Percentiles rank a stretch among this genome's conserved stretches.
phyloP scores from a whole-genome alignment of 2,329 filamentous ascomycete species.

The Rosellinia necatrix region DNA sequence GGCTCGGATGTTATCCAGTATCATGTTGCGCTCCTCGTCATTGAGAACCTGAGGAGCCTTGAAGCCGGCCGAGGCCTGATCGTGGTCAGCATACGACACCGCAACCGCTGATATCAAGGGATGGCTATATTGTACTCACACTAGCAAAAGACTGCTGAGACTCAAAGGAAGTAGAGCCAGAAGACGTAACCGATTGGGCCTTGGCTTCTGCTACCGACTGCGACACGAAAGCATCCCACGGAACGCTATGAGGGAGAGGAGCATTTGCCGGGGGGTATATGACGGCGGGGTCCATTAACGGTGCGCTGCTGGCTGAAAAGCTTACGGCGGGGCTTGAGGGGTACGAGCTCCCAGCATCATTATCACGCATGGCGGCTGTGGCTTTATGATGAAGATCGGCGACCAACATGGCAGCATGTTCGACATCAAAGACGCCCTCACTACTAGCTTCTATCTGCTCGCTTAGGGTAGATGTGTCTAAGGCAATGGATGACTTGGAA shows the following conservation, averaged over 20 bases:
- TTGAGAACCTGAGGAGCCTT: slow-evolving; percentile 78
- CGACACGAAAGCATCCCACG: slow-evolving; percentile 88
- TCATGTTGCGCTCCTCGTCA: slow-evolving; percentile 83
- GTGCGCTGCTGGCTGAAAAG: slow-evolving; percentile 72
- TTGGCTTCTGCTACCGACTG: slow-evolving; percentile 72
- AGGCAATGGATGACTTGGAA: slow-evolving; percentile 76
- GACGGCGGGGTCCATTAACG: slow-evolving; percentile 77
- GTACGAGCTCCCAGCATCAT: slow-evolving; percentile 54
- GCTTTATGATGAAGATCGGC: slow-evolving; percentile 97
- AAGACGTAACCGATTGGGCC: slow-evolving; percentile 73
- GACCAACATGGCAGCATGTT: slow-evolving; percentile 98
- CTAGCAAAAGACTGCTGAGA: slow-evolving; percentile 67
- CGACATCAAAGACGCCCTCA: slow-evolving; percentile 91
- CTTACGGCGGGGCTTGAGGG: slow-evolving; percentile 65
- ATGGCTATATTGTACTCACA: slow-evolving; percentile 59
- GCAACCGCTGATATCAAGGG: too few species aligned
- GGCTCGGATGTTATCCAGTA: slow-evolving; percentile 83
- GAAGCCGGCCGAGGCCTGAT: slow-evolving; percentile 69
- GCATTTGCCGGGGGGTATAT: slow-evolving; percentile 78
- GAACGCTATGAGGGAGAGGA: slow-evolving; percentile 76
- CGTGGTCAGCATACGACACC: slow-evolving; percentile 71
- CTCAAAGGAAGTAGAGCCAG: slow-evolving; percentile 68
- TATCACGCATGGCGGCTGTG: slow-evolving; percentile 69
- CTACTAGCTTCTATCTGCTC: slow-evolving; percentile 92
- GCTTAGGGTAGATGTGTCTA: slow-evolving; percentile 78